Evolutionary conservation across 2,329 filamentous ascomycete genomes (phyloP).

Genomic region (Talaromyces atroroseus): DNA sequence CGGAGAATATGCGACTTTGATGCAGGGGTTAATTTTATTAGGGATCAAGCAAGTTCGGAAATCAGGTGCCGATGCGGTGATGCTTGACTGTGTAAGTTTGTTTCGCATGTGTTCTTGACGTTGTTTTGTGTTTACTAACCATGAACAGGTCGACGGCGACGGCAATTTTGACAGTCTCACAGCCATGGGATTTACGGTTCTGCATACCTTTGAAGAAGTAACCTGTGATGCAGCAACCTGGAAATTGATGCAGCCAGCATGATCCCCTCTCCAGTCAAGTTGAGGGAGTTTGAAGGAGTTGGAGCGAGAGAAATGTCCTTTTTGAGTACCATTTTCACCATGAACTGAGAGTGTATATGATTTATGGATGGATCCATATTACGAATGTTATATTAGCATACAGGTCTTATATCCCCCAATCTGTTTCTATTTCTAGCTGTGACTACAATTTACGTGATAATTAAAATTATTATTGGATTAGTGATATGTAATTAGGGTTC

Average conservation of each 20-base stretch:
- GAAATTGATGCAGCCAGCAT: conserved; percentile 48
- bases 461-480: too few species aligned
- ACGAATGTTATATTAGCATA: not conserved
- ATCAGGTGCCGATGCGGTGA: conserved; percentile 65
- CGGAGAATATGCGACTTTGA: conserved; percentile 62
- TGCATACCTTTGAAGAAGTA: conserved; percentile 78
- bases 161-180: conserved; percentile 67
- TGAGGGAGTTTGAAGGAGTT: not conserved
- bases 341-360: not conserved
- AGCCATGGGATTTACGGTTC: conserved; percentile 72
- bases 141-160: conserved; percentile 61
- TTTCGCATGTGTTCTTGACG: not conserved
- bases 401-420: not conserved
- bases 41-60: conserved; percentile 77
- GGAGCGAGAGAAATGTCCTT: not conserved
- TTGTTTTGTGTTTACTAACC: not conserved
- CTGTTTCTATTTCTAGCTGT: not conserved
- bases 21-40: conserved; percentile 75
- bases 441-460: not conserved
- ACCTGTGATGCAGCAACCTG: conserved; percentile 61
- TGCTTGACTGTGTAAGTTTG: conserved; percentile 71
- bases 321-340: not conserved
- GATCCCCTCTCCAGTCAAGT: not conserved
- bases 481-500: too few species aligned
- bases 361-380: not conserved